Base-by-base conservation (phyloP, 148 eudicot species). In the Chenopodium quinoa region DNA sequence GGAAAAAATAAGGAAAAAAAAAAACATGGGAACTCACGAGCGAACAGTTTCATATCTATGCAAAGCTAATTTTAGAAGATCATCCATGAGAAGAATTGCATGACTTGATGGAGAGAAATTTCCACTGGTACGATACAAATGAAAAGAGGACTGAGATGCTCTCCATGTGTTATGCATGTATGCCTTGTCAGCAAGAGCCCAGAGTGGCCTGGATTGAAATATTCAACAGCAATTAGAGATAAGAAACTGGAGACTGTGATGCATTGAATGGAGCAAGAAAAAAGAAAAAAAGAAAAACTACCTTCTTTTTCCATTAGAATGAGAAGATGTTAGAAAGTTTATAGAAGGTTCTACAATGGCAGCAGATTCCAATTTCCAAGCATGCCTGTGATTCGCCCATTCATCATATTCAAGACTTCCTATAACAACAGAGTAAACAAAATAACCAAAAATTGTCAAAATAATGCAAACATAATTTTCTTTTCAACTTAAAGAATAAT, bases 21-120 rank as follows among this genome's bases (percentile, higher is more conserved):
- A 74, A 66, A 17, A 77, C 76, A 78, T 67, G 52, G 44, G 79
- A 80, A 91, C 95, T 93, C 87, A 96, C 99, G 83, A 77, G 84
- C 99, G 93, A 83, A 96, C 99, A 80, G 93, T 90, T 79, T 96
- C 99, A 83, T 96, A 96, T 86, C 90, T 91, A 90, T 96, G 97
- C 86, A 96, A 82, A 80, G 92, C 92, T 76, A 96, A 89, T 58
- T 77, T 85, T 70, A 93, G 91, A 79, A 96, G 98, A 90, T 93
- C 97, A 82, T 92, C 92, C 91, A 90, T 87, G 84, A 96, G 85
- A 84, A 83, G 85, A 65, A 85, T 80, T 60, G 91, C 90, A 79
- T 87, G 87, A 58, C 88, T 89, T 73, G 99, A 90, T 32, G 99
- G 97, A 88, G 82, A 82, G 58, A 90, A 83, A 81, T 88, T 87